A percentile compares a stretch with the other conserved stretches of the same genome.
Evolutionary conservation across 2,329 filamentous ascomycete genomes (phyloP).

Genomic region (Monilinia laxa): DNA sequence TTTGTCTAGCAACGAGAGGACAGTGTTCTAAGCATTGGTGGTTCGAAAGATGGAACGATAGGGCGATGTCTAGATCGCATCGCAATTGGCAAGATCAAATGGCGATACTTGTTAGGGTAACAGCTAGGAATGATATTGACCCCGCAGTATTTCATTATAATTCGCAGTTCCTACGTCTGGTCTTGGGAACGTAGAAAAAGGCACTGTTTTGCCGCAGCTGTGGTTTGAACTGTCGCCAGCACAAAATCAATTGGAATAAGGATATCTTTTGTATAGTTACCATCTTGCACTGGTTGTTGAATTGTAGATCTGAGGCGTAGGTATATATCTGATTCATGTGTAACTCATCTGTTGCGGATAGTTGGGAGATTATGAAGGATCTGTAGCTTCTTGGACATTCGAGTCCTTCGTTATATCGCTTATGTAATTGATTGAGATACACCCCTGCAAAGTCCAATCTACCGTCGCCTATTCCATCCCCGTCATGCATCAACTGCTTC

Average conservation of each 20-base stretch:
- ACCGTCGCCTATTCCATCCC: slow-evolving; percentile 15
- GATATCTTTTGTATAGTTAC: neutral
- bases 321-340: neutral
- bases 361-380: neutral
- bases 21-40: slow-evolving; percentile 15
- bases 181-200: slow-evolving; percentile 3
- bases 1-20: slow-evolving; percentile 4
- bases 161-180: slow-evolving; percentile 15
- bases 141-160: slow-evolving; percentile 8
- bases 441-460: slow-evolving; percentile 9
- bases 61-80: slow-evolving; percentile 6
- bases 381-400: neutral
- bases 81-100: slow-evolving; percentile 14
- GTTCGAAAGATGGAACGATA: slow-evolving; percentile 12
- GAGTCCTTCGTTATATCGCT: neutral
- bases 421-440: neutral
- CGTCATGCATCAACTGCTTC: slow-evolving; percentile 9
- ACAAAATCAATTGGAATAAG: neutral
- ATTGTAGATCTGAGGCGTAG: neutral
- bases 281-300: neutral
- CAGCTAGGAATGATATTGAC: slow-evolving; percentile 12
- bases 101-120: slow-evolving; percentile 15
- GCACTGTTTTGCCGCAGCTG: neutral
- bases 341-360: neutral
- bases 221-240: neutral